Percentiles rank a stretch among this genome's conserved stretches.
These are phyloP conservation scores for Mortierella sp. DNA, from an alignment of 371 early-diverging fungal species.

Conservation along the genomic window DNA sequence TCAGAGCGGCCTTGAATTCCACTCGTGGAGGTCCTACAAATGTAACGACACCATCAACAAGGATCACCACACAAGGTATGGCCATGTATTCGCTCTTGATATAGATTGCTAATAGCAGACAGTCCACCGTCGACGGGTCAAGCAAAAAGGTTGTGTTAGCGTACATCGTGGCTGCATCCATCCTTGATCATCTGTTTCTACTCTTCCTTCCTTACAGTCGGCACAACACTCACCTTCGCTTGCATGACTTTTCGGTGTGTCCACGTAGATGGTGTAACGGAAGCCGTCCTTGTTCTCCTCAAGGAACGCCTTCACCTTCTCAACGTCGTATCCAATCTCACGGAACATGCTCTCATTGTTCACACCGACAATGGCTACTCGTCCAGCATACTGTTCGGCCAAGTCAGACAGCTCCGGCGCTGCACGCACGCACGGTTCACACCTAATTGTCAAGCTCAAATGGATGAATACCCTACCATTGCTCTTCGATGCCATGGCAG, in stretches of 20 bases:
- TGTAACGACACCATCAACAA: slow-evolving; percentile 29
- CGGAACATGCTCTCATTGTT: slow-evolving; percentile 40
- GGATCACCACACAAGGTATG: slow-evolving; percentile 41
- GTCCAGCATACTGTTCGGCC: slow-evolving; percentile 33
- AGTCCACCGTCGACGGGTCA: too few relatives aligned
- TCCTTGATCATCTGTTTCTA: too few relatives aligned
- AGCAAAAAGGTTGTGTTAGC: background rate
- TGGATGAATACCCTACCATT: background rate
- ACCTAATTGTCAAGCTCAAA: slow-evolving; percentile 15
- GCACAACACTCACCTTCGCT: slow-evolving; percentile 20
- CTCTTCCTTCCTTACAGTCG: background rate
- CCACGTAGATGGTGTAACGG: slow-evolving; percentile 31
- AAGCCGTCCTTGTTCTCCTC: slow-evolving; percentile 26
- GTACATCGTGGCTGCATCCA: too few relatives aligned
- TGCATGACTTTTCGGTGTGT: slow-evolving; percentile 27
- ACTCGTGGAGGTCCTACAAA: slow-evolving; percentile 27
- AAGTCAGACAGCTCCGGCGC: slow-evolving; percentile 43
- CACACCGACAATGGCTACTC: slow-evolving; percentile 37
- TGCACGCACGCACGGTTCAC: slow-evolving; percentile 32
- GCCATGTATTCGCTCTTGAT: slow-evolving; percentile 24
- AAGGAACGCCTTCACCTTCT: slow-evolving; percentile 23
- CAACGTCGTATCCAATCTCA: slow-evolving; percentile 2
- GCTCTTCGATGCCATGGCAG: background rate
- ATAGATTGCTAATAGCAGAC: slow-evolving; percentile 18
- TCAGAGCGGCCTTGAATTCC: slow-evolving; percentile 16